Evolutionary conservation across 1,139 yeast genomes (phyloP), one percentile per base, ranked within the genome.

Genomic region (Geotrichum bryndzae): DNA sequence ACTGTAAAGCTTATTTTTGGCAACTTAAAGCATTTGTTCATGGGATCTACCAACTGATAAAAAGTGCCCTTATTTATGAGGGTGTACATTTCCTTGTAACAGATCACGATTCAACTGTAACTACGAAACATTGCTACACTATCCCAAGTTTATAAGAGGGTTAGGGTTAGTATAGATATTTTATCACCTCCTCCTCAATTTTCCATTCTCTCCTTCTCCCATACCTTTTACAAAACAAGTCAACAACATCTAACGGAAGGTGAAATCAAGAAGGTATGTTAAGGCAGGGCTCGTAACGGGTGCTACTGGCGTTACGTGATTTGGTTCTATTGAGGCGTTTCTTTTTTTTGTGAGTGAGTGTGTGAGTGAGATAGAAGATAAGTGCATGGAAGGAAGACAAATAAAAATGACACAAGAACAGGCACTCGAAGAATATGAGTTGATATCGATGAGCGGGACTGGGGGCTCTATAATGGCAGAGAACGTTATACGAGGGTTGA

Each of bases 161-260:
- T 15, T 51, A 29, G 23, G 48, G 48, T 41, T 18, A 3, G 5
- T 2, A 11, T 22, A 15, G n/a, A 31, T 45, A 25, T 51, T 51
- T 51, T 15, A 29, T 53, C 56, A 53, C 35, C 11, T 18, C 56
- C 56, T 53, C 56, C 56, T 35, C 48, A 53, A 31, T 27, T 53
- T 53, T 53, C 48, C n/a, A 23, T 35, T 33, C 38, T 22, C 15
- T 25, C 27, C 7, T 33, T 6, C 10, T 53, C 27, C 7, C 27
- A 3, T n/a, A 15, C 48, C 10, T 6, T 41, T n/a, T n/a, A 41
- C 22, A 41, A 41, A 41, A 23, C 48, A 41, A 3, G 13, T 41
- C 18, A 41, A n/a, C 22, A 41, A 41, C 22, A 41, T 41, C 22
- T 6, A 41, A 41, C 48, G 48, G 22, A 41, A 41, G 48, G 48